Percentiles rank a stretch among this genome's conserved stretches.
Evolutionary conservation across 164 flowering plant genomes (phyloP).

Genomic region (Macadamia integrifolia): DNA sequence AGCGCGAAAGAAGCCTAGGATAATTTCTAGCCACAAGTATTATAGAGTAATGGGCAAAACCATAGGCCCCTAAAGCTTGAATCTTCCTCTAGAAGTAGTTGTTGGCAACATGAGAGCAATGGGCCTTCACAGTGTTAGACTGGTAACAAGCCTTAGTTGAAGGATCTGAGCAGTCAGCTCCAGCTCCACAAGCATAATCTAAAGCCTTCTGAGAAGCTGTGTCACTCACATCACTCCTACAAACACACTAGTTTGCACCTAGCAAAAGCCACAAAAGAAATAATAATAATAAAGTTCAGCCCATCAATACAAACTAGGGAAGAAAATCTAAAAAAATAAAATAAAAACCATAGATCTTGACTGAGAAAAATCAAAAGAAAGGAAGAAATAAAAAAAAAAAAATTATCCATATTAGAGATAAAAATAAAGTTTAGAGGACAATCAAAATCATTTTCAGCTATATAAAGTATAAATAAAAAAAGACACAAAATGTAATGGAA

Average conservation of each 20-base stretch:
- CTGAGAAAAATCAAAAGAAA: not conserved
- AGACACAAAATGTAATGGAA: no score
- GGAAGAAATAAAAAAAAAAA: not conserved
- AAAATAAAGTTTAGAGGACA: no score
- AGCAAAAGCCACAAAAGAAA: not conserved
- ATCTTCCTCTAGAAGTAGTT: slow-evolving; percentile 67
- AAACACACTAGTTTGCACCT: slow-evolving; percentile 58
- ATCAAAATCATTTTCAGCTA: not conserved
- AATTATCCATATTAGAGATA: not conserved
- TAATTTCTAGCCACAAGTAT: no score
- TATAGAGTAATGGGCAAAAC: no score
- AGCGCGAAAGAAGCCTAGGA: no score
- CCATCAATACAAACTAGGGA: no score
- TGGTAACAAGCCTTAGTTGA: slow-evolving; percentile 55
- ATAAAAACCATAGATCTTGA: not conserved
- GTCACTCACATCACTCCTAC: slow-evolving; percentile 46
- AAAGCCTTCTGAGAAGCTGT: slow-evolving; percentile 46
- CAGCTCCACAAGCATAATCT: slow-evolving; percentile 86
- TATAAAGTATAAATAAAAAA: no score
- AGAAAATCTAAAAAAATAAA: slow-evolving; percentile 2
- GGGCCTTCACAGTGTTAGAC: slow-evolving; percentile 67
- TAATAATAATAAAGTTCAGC: no score
- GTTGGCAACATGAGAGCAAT: slow-evolving; percentile 74
- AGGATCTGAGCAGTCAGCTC: slow-evolving; percentile 67
- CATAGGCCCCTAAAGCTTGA: slow-evolving; percentile 49